phyloP scores from a whole-genome alignment of 1,139 yeast species.

The Sugiyamaella grinbergsii region DNA sequence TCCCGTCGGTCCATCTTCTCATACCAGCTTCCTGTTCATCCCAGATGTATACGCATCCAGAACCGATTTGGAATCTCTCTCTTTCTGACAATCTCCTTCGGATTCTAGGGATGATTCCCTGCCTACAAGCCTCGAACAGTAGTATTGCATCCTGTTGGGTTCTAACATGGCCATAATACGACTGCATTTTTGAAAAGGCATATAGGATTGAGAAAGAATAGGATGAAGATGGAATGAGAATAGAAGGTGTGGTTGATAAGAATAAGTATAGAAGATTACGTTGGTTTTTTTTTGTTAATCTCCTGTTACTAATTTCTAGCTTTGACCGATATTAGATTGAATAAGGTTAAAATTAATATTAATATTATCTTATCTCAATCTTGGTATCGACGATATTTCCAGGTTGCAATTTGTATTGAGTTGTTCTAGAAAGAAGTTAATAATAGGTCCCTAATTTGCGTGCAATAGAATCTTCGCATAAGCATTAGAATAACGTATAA shows the following conservation, averaged over 20 bases:
- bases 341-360: not conserved
- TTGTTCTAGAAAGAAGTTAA: too few species aligned
- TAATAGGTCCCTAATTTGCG: not conserved
- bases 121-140: slow-evolving; percentile 57
- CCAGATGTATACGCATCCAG: slow-evolving; percentile 61
- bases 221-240: not conserved
- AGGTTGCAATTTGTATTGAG: not conserved
- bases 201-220: not conserved
- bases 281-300: too few species aligned
- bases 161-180: slow-evolving; percentile 55
- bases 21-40: slow-evolving; percentile 61
- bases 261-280: not conserved
- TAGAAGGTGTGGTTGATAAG: not conserved
- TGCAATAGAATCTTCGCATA: not conserved
- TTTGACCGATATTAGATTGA: too few species aligned
- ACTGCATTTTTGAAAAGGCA: slow-evolving; percentile 45
- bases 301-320: too few species aligned
- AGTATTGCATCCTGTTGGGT: slow-evolving; percentile 57
- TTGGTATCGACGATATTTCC: too few species aligned
- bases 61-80: slow-evolving; percentile 51
- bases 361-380: not conserved
- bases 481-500: slow-evolving; percentile 8
- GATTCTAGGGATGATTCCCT: slow-evolving; percentile 51
- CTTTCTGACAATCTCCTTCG: slow-evolving; percentile 54
- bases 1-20: slow-evolving; percentile 69